Base-by-base conservation (phyloP, 192 early-diverging fungal species). In the Coemansia sp. region DNA sequence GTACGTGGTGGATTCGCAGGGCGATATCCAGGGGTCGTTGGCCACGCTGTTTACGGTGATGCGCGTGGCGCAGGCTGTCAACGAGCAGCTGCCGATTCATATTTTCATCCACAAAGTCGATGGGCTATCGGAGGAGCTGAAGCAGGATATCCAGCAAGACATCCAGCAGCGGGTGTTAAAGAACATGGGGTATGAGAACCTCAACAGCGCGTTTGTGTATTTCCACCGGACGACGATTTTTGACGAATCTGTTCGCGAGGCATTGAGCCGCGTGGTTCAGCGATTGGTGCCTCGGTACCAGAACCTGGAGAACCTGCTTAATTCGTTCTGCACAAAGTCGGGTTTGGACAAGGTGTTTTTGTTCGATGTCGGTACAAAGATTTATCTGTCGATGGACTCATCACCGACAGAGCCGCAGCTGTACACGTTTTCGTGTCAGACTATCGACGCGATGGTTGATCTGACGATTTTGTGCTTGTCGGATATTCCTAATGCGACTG, bases 41-140 rank as follows among this genome's bases (percentile, higher is more conserved):
- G 83, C 84, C 54, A 85, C 86, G 57, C 79, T 99, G 4, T 87
- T 87, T 58, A 69, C 85, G 38, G 92, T 91, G 0, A 86, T 99
- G 2, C 86, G 84, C 5, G 77, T 72, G 12, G 94, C 94, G 5
- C 89, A 92, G 69, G 75, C 85, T 57, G 85, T 89, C 34, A 99
- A 97, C 69, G 85, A 87, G 57, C 84, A 87, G 61, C 90, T 99
- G 8, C 87, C 89, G 0, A 95, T 95, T 76, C 95, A 97, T 71
- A 90, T 99, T 7, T 91, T 99, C 60, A 90, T 99, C 56, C 93
- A 99, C 84, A 99, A 99, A 83, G 91, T 96, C 2, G 96, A 99
- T 67, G 94, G 94, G 31, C 82, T 99, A 48, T 92, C 91, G 0
- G 95, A 97, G 68, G 96, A 99, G 66, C 91, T 92, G 76, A 95